Base-by-base conservation (phyloP, 768 basidiomycete species). In the Daedalea quercina region DNA sequence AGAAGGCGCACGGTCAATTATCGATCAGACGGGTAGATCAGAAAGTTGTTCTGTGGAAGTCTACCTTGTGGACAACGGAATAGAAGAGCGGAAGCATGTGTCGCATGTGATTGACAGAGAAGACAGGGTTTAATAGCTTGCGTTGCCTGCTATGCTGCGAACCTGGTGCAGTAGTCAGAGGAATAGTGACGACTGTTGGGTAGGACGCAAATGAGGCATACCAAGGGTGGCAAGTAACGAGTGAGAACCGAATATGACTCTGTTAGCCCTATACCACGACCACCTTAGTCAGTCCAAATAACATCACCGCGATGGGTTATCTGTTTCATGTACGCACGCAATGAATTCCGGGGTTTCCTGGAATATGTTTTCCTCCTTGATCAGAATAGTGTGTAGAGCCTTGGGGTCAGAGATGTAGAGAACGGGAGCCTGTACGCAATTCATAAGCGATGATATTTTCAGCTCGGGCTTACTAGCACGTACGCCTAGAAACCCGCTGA, bases 101-200 rank as follows among this genome's bases (percentile, higher is more conserved):
- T 13, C 61, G 59, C 50, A 63, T 52, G 47, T 60, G 57, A 20
- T 54, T 54, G 23, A 47, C 53, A 1, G 55, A 58, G 42, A 63
- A 63, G 26, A 60, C 53, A 9, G 59, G 59, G 37, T 58, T 60
- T n/a, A 63, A 51, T 40, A 63, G 50, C 52, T 57, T 60, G 33
- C 59, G 57, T 44, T 63, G 61, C 25, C 53, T 54, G 22, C 53
- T 34, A 47, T 63, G 61, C 1, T 50, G 47, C 20, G 58, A 51
- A 15, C 61, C 61, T 63, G 44, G 9, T 13, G 20, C 1, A 15
- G n/a, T 11, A 9, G 22, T 7, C 7, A 4, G 40, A 4, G 6
- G 7, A 22, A n/a, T 15, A 6, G 17, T 42, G 20, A 15, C 15
- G 6, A 42, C 20, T 9, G 9, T n/a, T 42, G 6, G 20, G 7